A percentile compares a stretch with the other conserved stretches of the same genome.
Evolutionary conservation across 805 yeast species (phyloP).

Genomic region (Candida ulmi): DNA sequence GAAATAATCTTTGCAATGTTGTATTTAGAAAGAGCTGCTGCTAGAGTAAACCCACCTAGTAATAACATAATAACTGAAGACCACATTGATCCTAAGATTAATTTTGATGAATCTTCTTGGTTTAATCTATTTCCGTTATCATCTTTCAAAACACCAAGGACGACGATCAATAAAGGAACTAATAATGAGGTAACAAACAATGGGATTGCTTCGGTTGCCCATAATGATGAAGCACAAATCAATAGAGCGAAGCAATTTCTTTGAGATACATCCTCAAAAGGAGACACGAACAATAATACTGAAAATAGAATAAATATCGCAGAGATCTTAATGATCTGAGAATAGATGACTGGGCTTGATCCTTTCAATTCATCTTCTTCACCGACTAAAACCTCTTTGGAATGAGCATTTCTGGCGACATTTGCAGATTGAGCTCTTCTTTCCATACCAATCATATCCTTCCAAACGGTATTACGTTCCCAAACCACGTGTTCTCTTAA

Average conservation of each 20-base stretch:
- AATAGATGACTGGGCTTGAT: constrained; percentile 20
- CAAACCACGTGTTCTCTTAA: constrained; percentile 91
- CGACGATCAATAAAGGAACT: constrained; percentile 76
- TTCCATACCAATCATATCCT: constrained; percentile 89
- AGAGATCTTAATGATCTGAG: constrained; percentile 37
- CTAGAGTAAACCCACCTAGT: constrained; percentile 90
- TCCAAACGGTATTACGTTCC: constrained; percentile 98
- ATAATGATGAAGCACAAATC: constrained; percentile 72
- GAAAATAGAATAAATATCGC: constrained; percentile 45
- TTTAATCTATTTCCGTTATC: constrained; percentile 52
- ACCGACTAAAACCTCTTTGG: constrained; percentile 19
- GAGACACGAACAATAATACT: constrained; percentile 39
- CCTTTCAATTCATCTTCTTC: constrained; percentile 23
- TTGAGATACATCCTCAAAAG: constrained; percentile 52
- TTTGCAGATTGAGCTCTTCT: constrained; percentile 77
- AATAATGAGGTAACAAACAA: constrained; percentile 82
- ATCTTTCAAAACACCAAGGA: constrained; percentile 62
- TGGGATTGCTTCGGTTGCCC: constrained; percentile 97
- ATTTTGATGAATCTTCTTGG: constrained; percentile 61
- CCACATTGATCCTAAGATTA: constrained; percentile 88
- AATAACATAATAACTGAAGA: constrained; percentile 85
- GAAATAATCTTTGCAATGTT: constrained; percentile 84
- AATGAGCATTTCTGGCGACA: constrained; percentile 26
- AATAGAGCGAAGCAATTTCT: constrained; percentile 83
- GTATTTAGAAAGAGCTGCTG: constrained; percentile 90